These are phyloP conservation scores for Podospora pseudocomata DNA, from an alignment of 495 filamentous ascomycete genomes.

Conservation along the genomic window DNA sequence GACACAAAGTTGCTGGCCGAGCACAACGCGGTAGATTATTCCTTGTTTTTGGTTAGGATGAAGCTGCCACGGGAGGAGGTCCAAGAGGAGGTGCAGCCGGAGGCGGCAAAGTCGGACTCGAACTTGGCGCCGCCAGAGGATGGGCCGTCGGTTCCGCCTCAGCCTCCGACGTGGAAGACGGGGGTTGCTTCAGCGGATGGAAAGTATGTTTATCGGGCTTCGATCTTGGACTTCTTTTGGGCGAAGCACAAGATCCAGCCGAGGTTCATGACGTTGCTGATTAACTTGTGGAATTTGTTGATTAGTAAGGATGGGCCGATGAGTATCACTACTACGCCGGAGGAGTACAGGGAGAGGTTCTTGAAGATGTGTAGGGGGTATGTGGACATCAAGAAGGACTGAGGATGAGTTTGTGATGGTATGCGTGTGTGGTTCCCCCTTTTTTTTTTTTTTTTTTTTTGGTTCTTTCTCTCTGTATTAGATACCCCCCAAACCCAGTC, in stretches of 20 bases:
- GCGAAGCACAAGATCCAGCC: conserved; percentile 62
- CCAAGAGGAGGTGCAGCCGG: conserved; percentile 23
- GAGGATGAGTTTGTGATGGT: neutral
- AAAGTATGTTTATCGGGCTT: conserved; percentile 59
- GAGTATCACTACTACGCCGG: conserved; percentile 64
- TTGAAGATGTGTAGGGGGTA: conserved; percentile 56
- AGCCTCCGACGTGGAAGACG: conserved; percentile 49
- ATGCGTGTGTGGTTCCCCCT: neutral
- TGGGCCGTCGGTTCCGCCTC: conserved; percentile 31
- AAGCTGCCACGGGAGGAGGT: conserved; percentile 23
- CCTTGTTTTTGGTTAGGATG: conserved; percentile 61
- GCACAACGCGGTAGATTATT: conserved; percentile 66
- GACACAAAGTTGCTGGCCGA: conserved; percentile 59
- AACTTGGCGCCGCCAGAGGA: conserved; percentile 9
- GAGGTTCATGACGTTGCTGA: conserved; percentile 57
- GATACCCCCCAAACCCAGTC: neutral
- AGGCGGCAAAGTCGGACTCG: conserved; percentile 23
- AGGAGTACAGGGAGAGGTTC: conserved; percentile 64
- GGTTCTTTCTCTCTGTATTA: neutral
- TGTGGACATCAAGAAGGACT: conserved; percentile 47
- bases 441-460: neutral
- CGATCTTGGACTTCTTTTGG: conserved; percentile 70
- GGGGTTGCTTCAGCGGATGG: conserved; percentile 57
- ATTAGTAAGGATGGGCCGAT: conserved; percentile 55
- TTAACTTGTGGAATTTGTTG: conserved; percentile 58